A percentile compares a stretch with the other conserved stretches of the same genome.
phyloP scores from a whole-genome alignment of 345 rosid species.

The Bruguiera parviflora region DNA sequence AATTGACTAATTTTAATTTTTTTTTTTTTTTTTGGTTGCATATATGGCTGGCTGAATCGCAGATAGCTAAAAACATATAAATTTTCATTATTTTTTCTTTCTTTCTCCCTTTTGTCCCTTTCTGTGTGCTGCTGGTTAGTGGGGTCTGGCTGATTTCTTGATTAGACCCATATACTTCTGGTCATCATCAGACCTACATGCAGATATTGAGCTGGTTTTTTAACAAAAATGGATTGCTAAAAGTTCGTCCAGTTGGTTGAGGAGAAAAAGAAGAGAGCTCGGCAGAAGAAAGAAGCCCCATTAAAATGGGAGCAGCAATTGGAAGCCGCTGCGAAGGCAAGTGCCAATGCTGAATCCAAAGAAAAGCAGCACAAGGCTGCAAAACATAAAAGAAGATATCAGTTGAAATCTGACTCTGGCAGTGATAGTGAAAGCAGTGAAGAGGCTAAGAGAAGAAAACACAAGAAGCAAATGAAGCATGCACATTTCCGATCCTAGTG shows the following conservation, averaged over 20 bases:
- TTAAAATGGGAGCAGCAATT: conserved; percentile 94
- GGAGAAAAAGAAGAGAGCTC: conserved; percentile 77
- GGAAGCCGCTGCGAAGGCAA: conserved; percentile 80
- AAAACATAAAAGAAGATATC: conserved; percentile 48
- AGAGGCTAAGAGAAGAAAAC: conserved; percentile 48
- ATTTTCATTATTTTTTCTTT: no score
- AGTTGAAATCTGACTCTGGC: conserved; percentile 41
- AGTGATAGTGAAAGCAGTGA: conserved; percentile 42
- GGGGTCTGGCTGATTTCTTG: no score
- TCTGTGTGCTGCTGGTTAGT: no score
- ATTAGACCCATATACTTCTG: conserved; percentile 55
- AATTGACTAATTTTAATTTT: no score
- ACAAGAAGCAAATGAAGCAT: conserved; percentile 54
- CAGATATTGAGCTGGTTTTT: conserved; percentile 69
- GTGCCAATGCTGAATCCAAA: conserved; percentile 60
- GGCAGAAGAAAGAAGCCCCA: conserved; percentile 85
- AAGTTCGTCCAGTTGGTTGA: conserved; percentile 90
- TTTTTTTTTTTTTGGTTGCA: no score
- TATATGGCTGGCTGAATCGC: no score
- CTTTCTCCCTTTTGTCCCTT: no score
- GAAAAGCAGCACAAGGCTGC: conserved; percentile 47
- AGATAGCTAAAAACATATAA: no score
- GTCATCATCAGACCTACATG: conserved; percentile 76
- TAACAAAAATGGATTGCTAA: conserved; percentile 79
- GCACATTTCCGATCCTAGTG: conserved; percentile 45